Percentiles rank a stretch among this genome's conserved stretches.
Evolutionary conservation across 305 asterid species (phyloP).

Genomic region (Solanum aculeatissimum): DNA sequence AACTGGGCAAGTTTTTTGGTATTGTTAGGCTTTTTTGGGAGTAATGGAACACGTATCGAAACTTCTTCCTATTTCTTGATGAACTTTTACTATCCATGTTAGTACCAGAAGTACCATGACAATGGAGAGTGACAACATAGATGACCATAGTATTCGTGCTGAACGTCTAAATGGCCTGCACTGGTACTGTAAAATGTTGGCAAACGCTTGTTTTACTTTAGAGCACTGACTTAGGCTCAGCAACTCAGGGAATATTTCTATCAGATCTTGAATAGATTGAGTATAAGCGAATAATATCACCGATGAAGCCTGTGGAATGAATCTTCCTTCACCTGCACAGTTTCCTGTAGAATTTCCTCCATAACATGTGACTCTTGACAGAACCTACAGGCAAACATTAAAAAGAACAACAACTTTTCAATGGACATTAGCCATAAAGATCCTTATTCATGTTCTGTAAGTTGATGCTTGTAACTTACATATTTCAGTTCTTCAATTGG

Average conservation of each 20-base stretch:
- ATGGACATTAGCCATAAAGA: background rate
- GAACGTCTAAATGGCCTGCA: conserved; percentile 31
- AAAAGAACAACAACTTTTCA: background rate
- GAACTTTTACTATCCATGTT: conserved; percentile 27
- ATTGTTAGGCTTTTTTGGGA: conserved; percentile 3
- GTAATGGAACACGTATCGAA: conserved; percentile 15
- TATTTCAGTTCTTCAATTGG: conserved; percentile 30
- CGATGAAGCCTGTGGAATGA: conserved; percentile 26
- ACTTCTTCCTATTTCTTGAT: conserved; percentile 21
- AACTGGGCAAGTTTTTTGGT: background rate
- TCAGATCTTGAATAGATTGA: conserved; percentile 26
- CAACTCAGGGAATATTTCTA: conserved; percentile 34
- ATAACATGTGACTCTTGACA: conserved; percentile 30
- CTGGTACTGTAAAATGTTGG: conserved; percentile 18
- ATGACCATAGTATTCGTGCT: conserved; percentile 23
- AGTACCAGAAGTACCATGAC: conserved; percentile 25
- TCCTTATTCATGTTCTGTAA: background rate
- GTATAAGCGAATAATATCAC: conserved; percentile 25
- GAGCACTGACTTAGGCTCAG: conserved; percentile 28
- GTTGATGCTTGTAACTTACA: conserved; percentile 12
- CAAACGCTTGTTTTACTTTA: conserved; percentile 24
- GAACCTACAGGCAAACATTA: conserved; percentile 15
- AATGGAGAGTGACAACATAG: conserved; percentile 30
- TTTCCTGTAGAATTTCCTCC: conserved; percentile 6
- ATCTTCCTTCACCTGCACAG: conserved; percentile 24